Conservation (phyloP, 768 basidiomycete species). For the Cubamyces sp. region DNA sequence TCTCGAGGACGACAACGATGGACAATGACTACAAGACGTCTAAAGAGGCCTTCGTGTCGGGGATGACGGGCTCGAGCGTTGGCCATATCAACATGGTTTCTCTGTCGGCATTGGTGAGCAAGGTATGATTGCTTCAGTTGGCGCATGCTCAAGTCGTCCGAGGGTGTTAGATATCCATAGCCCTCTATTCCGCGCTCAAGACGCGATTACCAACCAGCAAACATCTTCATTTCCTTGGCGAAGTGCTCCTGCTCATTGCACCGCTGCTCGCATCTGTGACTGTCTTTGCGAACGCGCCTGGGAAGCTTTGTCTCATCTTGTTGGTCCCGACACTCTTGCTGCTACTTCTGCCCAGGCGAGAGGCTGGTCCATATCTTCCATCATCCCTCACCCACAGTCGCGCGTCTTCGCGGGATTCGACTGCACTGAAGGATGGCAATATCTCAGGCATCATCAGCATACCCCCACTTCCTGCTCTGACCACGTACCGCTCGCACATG, state of each 20-base stretch:
- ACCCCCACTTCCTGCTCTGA: slow-evolving; percentile 72
- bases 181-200: slow-evolving; percentile 63
- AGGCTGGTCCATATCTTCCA: slow-evolving; percentile 55
- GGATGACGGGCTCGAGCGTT: slow-evolving; percentile 71
- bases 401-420: slow-evolving; percentile 19
- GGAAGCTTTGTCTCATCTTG: slow-evolving; percentile 53
- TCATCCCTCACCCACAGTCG: slow-evolving; percentile 40
- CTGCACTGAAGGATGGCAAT: not conserved
- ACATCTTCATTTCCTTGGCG: slow-evolving; percentile 46
- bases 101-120: slow-evolving; percentile 63
- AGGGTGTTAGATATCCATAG: slow-evolving; percentile 63
- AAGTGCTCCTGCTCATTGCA: slow-evolving; percentile 68
- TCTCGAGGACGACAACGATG: not conserved
- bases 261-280: slow-evolving; percentile 89
- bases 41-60: slow-evolving; percentile 85
- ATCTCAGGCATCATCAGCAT: slow-evolving; percentile 9
- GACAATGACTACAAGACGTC: slow-evolving; percentile 62
- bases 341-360: slow-evolving; percentile 46
- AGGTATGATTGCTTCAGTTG: not conserved
- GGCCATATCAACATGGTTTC: slow-evolving; percentile 70
- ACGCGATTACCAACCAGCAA: slow-evolving; percentile 50
- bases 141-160: slow-evolving; percentile 26
- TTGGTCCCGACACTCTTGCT: slow-evolving; percentile 49
- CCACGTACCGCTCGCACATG: slow-evolving; percentile 92
- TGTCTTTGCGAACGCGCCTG: slow-evolving; percentile 62